Base-by-base conservation (phyloP, 257 asterid genomes). In the Solanum megistacrolobum region DNA sequence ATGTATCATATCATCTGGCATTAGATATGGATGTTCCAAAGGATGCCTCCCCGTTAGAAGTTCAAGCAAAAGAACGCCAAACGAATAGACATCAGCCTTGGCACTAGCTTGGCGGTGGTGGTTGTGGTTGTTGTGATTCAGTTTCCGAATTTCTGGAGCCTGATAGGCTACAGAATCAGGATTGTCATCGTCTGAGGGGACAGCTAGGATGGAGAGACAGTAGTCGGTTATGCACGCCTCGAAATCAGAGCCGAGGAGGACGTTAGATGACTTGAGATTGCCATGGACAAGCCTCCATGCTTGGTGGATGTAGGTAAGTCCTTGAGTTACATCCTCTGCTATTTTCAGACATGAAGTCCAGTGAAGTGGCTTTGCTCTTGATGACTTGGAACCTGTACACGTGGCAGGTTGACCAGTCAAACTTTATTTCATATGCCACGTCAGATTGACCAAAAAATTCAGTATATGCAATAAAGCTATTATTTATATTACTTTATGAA, bases 231-330 rank as follows among this genome's bases (percentile, higher is more conserved):
- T 91, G 92, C 97, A 95, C 31, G 97, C 97, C 89, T 95, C 98
- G 62, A 95, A 95, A 89, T 95, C 98, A 0, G 94, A 87, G 75
- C 97, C 96, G 36, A 95, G 94, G 88, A 95, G 97, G 91, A 95
- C 92, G 71, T 95, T 95, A 52, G 98, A 93, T 35, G 99, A 94
- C 87, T 96, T 96, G 83, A 95, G 97, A 66, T 94, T 96, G 89
- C 98, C 98, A 58, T 96, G 98, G 25, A 93, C 94, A 6, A 96
- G 99, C 89, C 98, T 89, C 95, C 98, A 94, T 1, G 99, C 99
- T 92, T 96, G 99, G 94, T 95, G 99, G 91, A 96, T 94, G 93
- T 92, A 96, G 87, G 97, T 91, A 41, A 96, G 98, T 20, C 98
- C 98, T 90, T 94, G 97, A 18, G 94, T 94, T 90, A 92, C 86